Evolutionary conservation across 257 asterid genomes (phyloP), one percentile per base, ranked within the genome.

Genomic region (Striga asiatica): DNA sequence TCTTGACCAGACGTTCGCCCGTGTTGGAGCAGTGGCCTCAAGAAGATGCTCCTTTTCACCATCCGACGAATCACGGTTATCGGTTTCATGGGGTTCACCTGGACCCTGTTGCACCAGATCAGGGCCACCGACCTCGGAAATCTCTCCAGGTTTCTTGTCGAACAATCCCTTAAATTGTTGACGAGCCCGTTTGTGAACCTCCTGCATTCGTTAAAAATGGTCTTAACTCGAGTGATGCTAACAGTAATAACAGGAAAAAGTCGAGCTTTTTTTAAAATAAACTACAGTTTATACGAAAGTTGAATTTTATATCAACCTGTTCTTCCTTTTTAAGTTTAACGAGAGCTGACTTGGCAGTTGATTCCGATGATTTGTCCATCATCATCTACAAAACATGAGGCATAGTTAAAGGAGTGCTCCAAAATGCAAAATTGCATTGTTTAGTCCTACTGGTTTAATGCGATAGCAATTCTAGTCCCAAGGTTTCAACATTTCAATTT

Each of bases 61-160:
- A 5, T 67, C 76, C 58, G 56, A 37, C 31, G 59, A 74, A 51
- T 71, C 72, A 12, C 8, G 53, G 38, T 80, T 78, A 28, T 73
- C 71, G 7, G 59, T 42, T 6, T 65, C 79, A 19, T 17, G 59
- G 65, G 52, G 65, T 60, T 76, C 81, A 12, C 16, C 70, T 1
- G 75, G 61, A 32, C 23, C 71, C 20, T 53, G 71, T 47, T 74
- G 79, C 6, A 2, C 66, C 23, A 4, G n/a, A 31, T 77, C 84
- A 12, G 17, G 38, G 24, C 49, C 71, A 41, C 71, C 82, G 34
- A 71, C 85, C 60, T 76, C 99, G 0, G 94, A 60, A 28, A 92
- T 92, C 62, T 84, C 95, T 21, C 99, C 99, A 19, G 99, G 99
- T 62, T 78, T 92, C 86, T 92, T 92, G 82, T 92, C 95, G 25